Percentiles rank a stretch among this genome's conserved stretches.
Evolutionary conservation across 768 basidiomycete species (phyloP).

Genomic region (Macrolepiota fuliginosa): DNA sequence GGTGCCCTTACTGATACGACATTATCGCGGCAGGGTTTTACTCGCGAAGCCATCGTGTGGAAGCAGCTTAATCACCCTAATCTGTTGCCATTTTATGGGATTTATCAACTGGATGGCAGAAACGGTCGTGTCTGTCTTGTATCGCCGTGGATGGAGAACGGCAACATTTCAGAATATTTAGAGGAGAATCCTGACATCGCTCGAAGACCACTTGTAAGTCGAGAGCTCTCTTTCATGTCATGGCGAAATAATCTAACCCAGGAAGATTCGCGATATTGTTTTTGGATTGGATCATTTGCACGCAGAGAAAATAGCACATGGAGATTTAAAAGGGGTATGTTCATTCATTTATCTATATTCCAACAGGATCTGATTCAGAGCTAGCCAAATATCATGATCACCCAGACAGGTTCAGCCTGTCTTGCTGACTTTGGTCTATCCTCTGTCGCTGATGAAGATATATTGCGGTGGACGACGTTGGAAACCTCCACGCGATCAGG

Average conservation of each 20-base stretch:
- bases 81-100: background rate
- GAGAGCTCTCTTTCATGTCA: background rate
- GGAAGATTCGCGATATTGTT: constrained; percentile 10
- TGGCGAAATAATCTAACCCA: background rate
- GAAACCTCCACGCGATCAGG: constrained; percentile 16
- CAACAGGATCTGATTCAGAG: background rate
- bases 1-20: too few species aligned
- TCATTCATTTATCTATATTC: too few species aligned
- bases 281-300: constrained; percentile 14
- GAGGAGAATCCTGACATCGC: background rate
- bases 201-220: background rate
- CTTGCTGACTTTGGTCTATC: constrained; percentile 15
- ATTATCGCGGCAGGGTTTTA: background rate
- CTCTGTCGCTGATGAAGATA: background rate
- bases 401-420: constrained; percentile 3
- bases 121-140: constrained; percentile 5
- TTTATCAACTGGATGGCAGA: background rate
- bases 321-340: constrained; percentile 17
- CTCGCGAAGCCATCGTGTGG: background rate
- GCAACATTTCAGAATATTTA: constrained; percentile 8
- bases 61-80: background rate
- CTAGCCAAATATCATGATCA: constrained; percentile 16
- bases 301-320: constrained; percentile 12
- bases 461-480: constrained; percentile 14
- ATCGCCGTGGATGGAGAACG: constrained; percentile 16